Conservation (phyloP, 2,329 filamentous ascomycete genomes). For the Hymenoscyphus albidus region DNA sequence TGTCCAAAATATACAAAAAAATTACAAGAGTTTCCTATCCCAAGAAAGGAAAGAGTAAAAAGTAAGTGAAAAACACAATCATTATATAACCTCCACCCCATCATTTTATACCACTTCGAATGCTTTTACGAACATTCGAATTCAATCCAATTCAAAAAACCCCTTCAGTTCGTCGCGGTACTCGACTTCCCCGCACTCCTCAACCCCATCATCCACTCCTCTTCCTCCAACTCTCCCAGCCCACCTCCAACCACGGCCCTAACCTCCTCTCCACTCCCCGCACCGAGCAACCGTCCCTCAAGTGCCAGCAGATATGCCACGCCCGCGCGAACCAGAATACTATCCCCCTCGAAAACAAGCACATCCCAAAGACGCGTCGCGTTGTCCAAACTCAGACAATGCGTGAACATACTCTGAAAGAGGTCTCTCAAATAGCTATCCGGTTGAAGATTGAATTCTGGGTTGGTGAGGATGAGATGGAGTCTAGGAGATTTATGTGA, state of each 20-base stretch:
- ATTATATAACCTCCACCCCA: no score
- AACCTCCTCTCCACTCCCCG: slow-evolving; percentile 22
- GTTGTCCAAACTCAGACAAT: slow-evolving; percentile 62
- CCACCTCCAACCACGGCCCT: slow-evolving; percentile 20
- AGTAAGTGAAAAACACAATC: no score
- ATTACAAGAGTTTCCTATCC: no score
- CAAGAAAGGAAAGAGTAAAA: no score
- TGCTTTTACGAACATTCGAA: no score
- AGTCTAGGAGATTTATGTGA: slow-evolving; percentile 60
- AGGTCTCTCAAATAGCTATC: slow-evolving; percentile 55
- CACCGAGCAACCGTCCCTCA: slow-evolving; percentile 48
- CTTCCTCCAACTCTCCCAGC: slow-evolving; percentile 21
- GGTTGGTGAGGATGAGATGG: slow-evolving; percentile 57
- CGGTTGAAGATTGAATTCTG: slow-evolving; percentile 43
- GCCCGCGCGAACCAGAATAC: slow-evolving; percentile 64
- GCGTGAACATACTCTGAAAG: slow-evolving; percentile 63
- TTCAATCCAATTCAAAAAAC: background rate
- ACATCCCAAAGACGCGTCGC: slow-evolving; percentile 75
- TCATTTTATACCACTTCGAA: no score
- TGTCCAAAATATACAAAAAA: no score
- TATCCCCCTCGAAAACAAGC: slow-evolving; percentile 77
- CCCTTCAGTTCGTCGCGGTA: background rate
- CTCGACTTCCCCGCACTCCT: slow-evolving; percentile 28
- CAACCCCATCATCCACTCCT: slow-evolving; percentile 30
- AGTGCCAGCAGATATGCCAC: slow-evolving; percentile 59